These are phyloP conservation scores for Nakazawaea molendinolei DNA, from an alignment of 805 yeast species.

Conservation along the genomic window DNA sequence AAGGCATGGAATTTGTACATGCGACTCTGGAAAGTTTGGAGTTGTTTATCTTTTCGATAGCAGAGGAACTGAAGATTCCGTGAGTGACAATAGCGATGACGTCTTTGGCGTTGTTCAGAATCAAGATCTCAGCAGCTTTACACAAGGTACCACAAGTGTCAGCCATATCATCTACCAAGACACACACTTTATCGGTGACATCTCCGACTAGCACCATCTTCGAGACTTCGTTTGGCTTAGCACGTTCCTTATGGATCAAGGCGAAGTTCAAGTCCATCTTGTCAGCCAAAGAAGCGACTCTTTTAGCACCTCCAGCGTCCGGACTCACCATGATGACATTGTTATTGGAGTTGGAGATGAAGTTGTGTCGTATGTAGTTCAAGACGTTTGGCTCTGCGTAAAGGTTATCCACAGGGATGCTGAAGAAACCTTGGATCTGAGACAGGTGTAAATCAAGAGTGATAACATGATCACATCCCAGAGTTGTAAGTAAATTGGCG, in stretches of 20 bases:
- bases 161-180: slow-evolving; percentile 95
- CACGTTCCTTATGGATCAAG: slow-evolving; percentile 92
- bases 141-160: slow-evolving; percentile 97
- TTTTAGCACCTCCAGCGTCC: slow-evolving; percentile 98
- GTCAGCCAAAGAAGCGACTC: slow-evolving; percentile 93
- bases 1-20: slow-evolving; percentile 92
- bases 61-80: slow-evolving; percentile 86
- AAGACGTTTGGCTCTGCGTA: slow-evolving; percentile 93
- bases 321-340: slow-evolving; percentile 84
- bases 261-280: slow-evolving; percentile 89
- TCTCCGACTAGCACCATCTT: slow-evolving; percentile 96
- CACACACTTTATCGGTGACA: slow-evolving; percentile 74
- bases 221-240: slow-evolving; percentile 89
- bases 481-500: slow-evolving; percentile 86
- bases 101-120: slow-evolving; percentile 67
- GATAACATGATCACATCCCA: slow-evolving; percentile 93
- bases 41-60: slow-evolving; percentile 62
- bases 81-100: slow-evolving; percentile 95
- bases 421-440: slow-evolving; percentile 95
- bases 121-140: slow-evolving; percentile 84
- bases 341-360: slow-evolving; percentile 26
- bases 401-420: slow-evolving; percentile 90
- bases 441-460: slow-evolving; percentile 97
- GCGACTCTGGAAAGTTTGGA: slow-evolving; percentile 68
- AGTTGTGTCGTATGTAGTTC: slow-evolving; percentile 66